Evolutionary conservation across 345 rosid species (phyloP).

Genomic region (Lumnitzera racemosa): DNA sequence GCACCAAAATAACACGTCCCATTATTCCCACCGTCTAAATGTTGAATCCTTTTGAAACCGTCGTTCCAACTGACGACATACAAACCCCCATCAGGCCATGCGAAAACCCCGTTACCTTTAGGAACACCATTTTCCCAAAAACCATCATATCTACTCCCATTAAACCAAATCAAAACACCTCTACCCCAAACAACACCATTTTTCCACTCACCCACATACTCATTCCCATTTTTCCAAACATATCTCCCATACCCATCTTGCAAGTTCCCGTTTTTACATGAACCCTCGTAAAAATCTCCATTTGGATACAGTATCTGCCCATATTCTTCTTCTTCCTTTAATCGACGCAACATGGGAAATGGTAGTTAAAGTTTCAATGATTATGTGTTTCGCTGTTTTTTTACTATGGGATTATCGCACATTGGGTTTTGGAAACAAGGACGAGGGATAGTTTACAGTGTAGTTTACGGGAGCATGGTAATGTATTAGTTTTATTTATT

Average conservation of each 20-base stretch:
- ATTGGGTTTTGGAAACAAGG: no score
- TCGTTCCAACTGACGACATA: constrained; percentile 45
- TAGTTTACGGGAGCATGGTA: no score
- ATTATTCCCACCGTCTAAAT: constrained; percentile 26
- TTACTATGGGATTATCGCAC: no score
- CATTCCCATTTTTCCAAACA: constrained; percentile 85
- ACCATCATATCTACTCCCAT: constrained; percentile 80
- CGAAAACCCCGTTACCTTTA: constrained; percentile 62
- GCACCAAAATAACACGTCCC: constrained; percentile 22
- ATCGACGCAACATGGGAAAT: no score
- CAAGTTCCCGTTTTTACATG: constrained; percentile 63
- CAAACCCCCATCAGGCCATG: constrained; percentile 67
- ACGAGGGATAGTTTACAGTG: no score
- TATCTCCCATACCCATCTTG: constrained; percentile 89
- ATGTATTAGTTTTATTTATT: no score
- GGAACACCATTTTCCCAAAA: constrained; percentile 89
- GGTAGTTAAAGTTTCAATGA: no score
- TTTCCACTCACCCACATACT: constrained; percentile 88
- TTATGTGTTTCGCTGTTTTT: no score
- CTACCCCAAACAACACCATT: constrained; percentile 73
- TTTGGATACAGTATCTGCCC: constrained; percentile 79
- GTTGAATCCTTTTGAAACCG: constrained; percentile 21
- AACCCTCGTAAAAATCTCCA: constrained; percentile 81
- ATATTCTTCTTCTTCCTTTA: constrained; percentile 20
- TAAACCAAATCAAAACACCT: constrained; percentile 67